These are phyloP conservation scores for Fusarium subglutinans DNA, from an alignment of 2,329 filamentous ascomycete species.

Conservation along the genomic window DNA sequence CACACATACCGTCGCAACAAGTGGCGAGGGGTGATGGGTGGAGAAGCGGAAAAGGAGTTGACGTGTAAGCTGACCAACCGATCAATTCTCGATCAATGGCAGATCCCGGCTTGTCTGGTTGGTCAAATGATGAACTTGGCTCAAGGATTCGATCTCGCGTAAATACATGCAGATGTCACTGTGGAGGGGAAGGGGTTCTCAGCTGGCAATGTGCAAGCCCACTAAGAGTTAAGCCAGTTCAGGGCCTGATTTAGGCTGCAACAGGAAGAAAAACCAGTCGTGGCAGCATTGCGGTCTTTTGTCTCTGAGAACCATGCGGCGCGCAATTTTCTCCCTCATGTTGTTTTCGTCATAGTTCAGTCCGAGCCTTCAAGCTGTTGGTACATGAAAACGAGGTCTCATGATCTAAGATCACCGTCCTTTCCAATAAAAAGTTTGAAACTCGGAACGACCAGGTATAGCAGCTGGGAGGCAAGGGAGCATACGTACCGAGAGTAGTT, in stretches of 20 bases:
- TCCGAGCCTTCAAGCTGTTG: not conserved
- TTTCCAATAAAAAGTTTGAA: constrained; percentile 16
- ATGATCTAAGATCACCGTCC: constrained; percentile 4
- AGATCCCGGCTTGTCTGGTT: constrained; percentile 6
- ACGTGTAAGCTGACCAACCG: constrained; percentile 30
- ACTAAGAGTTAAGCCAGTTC: not conserved
- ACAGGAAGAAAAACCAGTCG: not conserved
- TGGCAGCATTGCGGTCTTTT: not conserved
- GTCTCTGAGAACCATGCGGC: not conserved
- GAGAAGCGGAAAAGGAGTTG: constrained; percentile 9
- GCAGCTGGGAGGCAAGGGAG: constrained; percentile 19
- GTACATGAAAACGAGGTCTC: constrained; percentile 9
- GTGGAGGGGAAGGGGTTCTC: constrained; percentile 19
- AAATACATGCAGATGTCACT: constrained; percentile 6
- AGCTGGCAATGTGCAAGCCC: constrained; percentile 26
- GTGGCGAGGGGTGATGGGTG: constrained; percentile 11
- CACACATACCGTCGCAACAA: constrained; percentile 1
- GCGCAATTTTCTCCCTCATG: not conserved
- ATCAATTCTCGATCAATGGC: constrained; percentile 20
- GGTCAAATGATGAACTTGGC: not conserved
- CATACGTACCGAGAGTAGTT: not conserved
- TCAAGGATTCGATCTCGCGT: constrained; percentile 23
- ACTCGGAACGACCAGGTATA: constrained; percentile 19
- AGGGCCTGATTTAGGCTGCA: not conserved
- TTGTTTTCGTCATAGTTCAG: not conserved